Evolutionary conservation across 2,329 filamentous ascomycete genomes (phyloP), one percentile per base, ranked within the genome.

Genomic region (Talaromyces sp.): DNA sequence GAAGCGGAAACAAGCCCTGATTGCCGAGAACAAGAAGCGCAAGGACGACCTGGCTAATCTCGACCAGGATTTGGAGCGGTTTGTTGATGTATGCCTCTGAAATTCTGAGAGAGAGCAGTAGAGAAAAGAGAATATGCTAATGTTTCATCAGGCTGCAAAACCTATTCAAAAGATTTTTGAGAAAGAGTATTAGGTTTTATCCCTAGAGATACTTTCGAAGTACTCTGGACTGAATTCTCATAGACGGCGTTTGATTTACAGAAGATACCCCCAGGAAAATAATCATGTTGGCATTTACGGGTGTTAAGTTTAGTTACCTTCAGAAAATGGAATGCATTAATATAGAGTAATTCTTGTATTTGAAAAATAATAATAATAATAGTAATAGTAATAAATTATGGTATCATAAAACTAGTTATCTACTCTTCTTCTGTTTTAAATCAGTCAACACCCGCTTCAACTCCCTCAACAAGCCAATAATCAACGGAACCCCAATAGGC

Each of bases 1-100:
- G 52, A 91, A 87, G 75, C 83, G 84, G 74, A 90, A 90, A 70
- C 86, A 89, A 69, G 84, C 81, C 3, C 75, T 90, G 63, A 86
- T 88, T 64, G 84, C 85, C 35, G 86, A 89, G 72, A 97, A 97
- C 73, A 96, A 96, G 78, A 91, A 91, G 77, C 85, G 93, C 66
- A 96, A 96, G 73, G 93, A 97, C 59, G 92, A 98, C 69, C 79
- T 99, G 55, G 92, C 90, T 21, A 96, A 89, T 69, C 79, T 99
- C 63, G 95, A 99, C 69, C 89, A 90, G 70, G 91, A 96, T 74
- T 80, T 98, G 60, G 95, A 98, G 77, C 93, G 90, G 70, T 96
- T 96, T 71, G 93, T 96, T 69, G 91, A 96, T 75, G 90, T 91
- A 70, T 32, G 8, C 7, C 46, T 11, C 21, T 43, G 26, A 27